Evolutionary conservation across 148 eudicot genomes (phyloP), one percentile per base, ranked within the genome.

Genomic region (Chenopodium quinoa): DNA sequence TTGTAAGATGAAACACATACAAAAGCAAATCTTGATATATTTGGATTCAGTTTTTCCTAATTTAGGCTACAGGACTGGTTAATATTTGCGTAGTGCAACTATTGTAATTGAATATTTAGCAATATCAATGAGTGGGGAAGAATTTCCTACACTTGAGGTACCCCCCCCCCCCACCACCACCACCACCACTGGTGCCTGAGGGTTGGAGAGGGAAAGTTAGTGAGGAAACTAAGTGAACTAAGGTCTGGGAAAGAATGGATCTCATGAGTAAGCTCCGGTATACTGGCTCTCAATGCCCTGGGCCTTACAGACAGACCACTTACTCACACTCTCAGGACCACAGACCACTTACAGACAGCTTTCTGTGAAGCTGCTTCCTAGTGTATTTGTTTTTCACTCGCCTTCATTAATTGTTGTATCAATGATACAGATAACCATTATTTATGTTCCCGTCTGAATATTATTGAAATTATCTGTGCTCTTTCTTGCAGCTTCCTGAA

Each of bases 401-500:
- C 9, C 29, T 75, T 11, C 50, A 7, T 65, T 69, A 10, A 13
- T 37, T 46, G 64, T 5, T 46, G 73, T 73, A 9, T n/a, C 23
- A 46, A 22, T 23, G 40, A 20, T 68, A 63, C 37, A 16, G 16
- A 14, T 65, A 52, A 34, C 22, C 3, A 34, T 32, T 31, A 23
- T 70, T 47, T 31, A 16, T 44, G 37, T 50, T 65, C 17, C 48
- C 17, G 8, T 29, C 8, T n/a, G 4, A 75, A 77, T 19, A 60
- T 22, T 27, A n/a, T 78, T 78, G 79, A 75, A 58, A 67, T 29
- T 78, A 22, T 22, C 69, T 65, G 37, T 20, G 72, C 76, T 63
- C 77, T 13, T 60, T 82, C 34, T 65, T 91, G 84, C 98, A 96
- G 99, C 92, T 96, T 96, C 87, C 88, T 94, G 82, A 94, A 90